Evolutionary conservation across 768 basidiomycete genomes (phyloP).

Genomic region (Steccherinum ochraceum): DNA sequence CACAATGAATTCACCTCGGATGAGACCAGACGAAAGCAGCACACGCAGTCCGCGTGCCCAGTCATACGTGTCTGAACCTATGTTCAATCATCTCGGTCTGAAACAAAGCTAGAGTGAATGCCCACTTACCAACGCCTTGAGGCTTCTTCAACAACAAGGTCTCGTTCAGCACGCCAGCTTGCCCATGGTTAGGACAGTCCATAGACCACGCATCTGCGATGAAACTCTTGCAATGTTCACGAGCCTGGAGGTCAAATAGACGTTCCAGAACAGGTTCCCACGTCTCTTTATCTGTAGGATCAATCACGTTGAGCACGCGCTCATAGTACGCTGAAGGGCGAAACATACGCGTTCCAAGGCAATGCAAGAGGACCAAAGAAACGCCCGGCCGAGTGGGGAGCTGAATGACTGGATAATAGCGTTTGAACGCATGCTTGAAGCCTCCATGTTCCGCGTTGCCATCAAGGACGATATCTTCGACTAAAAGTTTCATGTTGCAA

Average conservation of each 20-base stretch:
- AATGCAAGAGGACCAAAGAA: background rate
- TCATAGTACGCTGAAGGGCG: background rate
- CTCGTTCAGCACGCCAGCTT: constrained; percentile 7
- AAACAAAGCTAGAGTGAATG: background rate
- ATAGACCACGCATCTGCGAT: constrained; percentile 5
- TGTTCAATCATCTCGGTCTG: background rate
- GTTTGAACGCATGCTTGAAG: background rate
- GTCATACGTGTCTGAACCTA: too few species aligned
- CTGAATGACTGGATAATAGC: background rate
- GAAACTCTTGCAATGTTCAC: background rate
- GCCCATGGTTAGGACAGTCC: constrained; percentile 10
- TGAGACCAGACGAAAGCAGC: constrained; percentile 41
- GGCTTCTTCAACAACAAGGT: background rate
- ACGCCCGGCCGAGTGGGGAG: background rate
- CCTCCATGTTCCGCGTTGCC: background rate
- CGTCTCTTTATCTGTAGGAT: background rate
- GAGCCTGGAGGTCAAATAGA: background rate
- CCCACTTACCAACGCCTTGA: background rate
- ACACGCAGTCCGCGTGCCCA: constrained; percentile 35
- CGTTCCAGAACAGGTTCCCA: background rate
- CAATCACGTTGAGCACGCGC: background rate
- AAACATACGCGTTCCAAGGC: background rate
- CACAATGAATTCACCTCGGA: constrained; percentile 39
- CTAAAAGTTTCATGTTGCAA: background rate
- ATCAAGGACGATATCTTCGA: background rate